Evolutionary conservation across 345 rosid species (phyloP).

Genomic region (Eucalyptus fibrosa): DNA sequence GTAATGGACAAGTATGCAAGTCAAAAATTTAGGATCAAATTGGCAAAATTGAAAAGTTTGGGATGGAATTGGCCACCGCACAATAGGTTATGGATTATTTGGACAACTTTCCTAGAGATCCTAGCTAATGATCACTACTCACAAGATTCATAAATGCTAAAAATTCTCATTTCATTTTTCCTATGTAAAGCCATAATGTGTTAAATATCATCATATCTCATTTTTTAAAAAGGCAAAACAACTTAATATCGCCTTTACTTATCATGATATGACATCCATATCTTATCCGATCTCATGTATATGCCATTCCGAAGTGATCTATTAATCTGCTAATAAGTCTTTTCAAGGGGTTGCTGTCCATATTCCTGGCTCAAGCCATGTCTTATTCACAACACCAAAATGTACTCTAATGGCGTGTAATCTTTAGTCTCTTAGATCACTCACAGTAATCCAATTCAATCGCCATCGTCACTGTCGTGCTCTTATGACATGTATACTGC

Average conservation of each 20-base stretch:
- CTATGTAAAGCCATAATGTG: not conserved
- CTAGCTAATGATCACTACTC: not conserved
- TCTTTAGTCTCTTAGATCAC: not conserved
- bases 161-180: not conserved
- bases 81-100: not conserved
- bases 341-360: not conserved
- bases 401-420: not conserved
- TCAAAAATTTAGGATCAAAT: too few species aligned
- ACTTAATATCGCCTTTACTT: not conserved
- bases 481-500: not conserved
- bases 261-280: not conserved
- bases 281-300: not conserved
- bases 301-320: too few species aligned
- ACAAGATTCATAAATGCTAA: not conserved
- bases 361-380: not conserved
- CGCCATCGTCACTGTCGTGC: not conserved
- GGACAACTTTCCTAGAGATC: not conserved
- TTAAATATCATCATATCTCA: not conserved
- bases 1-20: not conserved
- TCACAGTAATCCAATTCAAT: not conserved
- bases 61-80: rapidly evolving
- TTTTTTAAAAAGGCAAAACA: not conserved
- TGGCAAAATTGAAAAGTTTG: too few species aligned
- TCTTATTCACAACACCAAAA: not conserved
- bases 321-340: too few species aligned